Evolutionary conservation across 1,284 basidiomycete species (phyloP).

Genomic region (Heliocybe sulcata): DNA sequence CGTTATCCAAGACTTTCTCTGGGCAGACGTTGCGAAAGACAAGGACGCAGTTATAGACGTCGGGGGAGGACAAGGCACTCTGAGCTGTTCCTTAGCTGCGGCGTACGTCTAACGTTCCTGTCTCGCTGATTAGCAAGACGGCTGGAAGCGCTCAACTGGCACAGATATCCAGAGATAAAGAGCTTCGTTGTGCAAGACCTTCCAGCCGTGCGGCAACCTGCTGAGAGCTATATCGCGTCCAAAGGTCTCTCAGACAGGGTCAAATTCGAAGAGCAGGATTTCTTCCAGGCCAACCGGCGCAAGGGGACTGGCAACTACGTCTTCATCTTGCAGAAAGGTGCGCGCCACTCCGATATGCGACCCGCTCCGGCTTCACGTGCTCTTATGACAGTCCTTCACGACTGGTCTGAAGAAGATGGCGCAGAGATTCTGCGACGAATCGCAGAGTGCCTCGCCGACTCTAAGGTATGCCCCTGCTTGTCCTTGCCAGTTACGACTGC

Average conservation of each 20-base stretch:
- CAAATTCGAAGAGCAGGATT: constrained; percentile 1
- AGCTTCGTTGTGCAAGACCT: background rate
- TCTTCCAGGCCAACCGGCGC: background rate
- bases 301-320: constrained; percentile 1
- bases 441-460: background rate
- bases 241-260: background rate
- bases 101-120: background rate
- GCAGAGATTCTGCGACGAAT: background rate
- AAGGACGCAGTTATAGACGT: constrained; percentile 1
- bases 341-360: background rate
- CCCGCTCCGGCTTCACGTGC: background rate
- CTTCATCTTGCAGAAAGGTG: background rate
- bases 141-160: too few relatives aligned
- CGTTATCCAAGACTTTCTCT: background rate
- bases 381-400: background rate
- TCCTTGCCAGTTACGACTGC: background rate
- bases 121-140: too few relatives aligned
- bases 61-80: constrained; percentile 1
- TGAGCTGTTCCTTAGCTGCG: background rate
- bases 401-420: background rate
- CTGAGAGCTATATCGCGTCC: background rate
- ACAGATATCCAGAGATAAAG: background rate
- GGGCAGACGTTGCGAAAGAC: background rate
- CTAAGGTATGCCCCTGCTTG: background rate
- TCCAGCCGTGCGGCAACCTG: background rate